Evolutionary conservation across 345 rosid species (phyloP).

Genomic region (Nasturtium officinale): DNA sequence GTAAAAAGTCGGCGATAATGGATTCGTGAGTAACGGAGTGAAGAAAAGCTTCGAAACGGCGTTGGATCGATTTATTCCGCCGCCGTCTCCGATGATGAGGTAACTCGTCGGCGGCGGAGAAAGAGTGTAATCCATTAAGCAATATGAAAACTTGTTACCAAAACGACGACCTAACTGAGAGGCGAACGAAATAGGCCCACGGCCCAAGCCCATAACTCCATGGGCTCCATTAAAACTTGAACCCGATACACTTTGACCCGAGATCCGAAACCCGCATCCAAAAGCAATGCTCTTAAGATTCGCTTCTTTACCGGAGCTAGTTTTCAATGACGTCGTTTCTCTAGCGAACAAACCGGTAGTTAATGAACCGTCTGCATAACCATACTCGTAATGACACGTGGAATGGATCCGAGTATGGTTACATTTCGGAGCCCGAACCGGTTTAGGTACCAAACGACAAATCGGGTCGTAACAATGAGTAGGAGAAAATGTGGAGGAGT

Average conservation of each 20-base stretch:
- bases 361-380: slow-evolving; percentile 70
- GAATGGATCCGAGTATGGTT: slow-evolving; percentile 67
- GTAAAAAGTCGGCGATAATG: slow-evolving; percentile 74
- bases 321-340: slow-evolving; percentile 63
- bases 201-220: slow-evolving; percentile 93
- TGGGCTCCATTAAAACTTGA: slow-evolving; percentile 70
- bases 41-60: slow-evolving; percentile 35
- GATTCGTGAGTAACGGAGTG: slow-evolving; percentile 68
- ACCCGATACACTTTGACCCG: slow-evolving; percentile 74
- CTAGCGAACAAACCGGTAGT: slow-evolving; percentile 68
- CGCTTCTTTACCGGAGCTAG: slow-evolving; percentile 52
- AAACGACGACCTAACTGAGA: slow-evolving; percentile 81
- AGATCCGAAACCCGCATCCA: slow-evolving; percentile 79
- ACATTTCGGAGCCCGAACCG: slow-evolving; percentile 51
- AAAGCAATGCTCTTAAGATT: slow-evolving; percentile 53
- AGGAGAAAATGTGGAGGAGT: slow-evolving; percentile 70
- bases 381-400: slow-evolving; percentile 75
- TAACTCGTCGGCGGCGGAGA: slow-evolving; percentile 87
- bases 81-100: slow-evolving; percentile 52
- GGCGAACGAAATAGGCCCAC: slow-evolving; percentile 74
- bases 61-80: slow-evolving; percentile 41
- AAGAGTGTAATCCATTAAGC: slow-evolving; percentile 77
- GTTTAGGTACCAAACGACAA: slow-evolving; percentile 62
- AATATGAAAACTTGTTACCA: slow-evolving; percentile 78
- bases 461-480: slow-evolving; percentile 64